Percentiles rank a stretch among this genome's conserved stretches.
These are phyloP conservation scores for Sporisorium sorghi DNA, from an alignment of 1,284 basidiomycete genomes.

Conservation along the genomic window DNA sequence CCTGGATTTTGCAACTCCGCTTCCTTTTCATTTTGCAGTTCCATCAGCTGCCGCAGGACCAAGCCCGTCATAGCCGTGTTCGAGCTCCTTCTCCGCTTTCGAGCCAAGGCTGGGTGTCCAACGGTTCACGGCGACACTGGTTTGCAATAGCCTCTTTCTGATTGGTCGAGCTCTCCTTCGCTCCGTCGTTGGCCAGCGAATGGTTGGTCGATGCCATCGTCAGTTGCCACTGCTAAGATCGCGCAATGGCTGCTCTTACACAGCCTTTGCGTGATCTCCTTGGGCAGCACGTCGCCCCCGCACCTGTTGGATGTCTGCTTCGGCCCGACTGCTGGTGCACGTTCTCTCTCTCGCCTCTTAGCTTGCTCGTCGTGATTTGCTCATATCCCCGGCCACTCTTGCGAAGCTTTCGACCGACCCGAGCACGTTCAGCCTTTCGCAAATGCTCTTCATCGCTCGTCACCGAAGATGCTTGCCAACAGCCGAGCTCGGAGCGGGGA, in stretches of 20 bases:
- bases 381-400: background rate
- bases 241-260: background rate
- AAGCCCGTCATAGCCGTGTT: no score
- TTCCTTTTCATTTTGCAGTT: background rate
- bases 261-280: background rate
- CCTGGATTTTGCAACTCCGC: constrained; percentile 34
- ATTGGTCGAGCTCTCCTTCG: constrained; percentile 20
- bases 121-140: background rate
- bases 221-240: background rate
- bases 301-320: background rate
- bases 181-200: constrained; percentile 1
- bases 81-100: no score
- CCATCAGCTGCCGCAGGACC: no score
- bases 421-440: no score
- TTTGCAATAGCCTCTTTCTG: constrained; percentile 37
- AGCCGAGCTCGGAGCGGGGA: constrained; percentile 5
- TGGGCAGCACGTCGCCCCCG: background rate
- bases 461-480: no score
- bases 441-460: no score
- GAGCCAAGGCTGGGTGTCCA: background rate
- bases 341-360: background rate
- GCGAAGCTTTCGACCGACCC: background rate
- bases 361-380: no score
- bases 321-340: constrained; percentile 13
- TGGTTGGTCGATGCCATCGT: no score